Conservation (phyloP, 2,329 filamentous ascomycete species). For the Cercospora zeae-maydis region DNA sequence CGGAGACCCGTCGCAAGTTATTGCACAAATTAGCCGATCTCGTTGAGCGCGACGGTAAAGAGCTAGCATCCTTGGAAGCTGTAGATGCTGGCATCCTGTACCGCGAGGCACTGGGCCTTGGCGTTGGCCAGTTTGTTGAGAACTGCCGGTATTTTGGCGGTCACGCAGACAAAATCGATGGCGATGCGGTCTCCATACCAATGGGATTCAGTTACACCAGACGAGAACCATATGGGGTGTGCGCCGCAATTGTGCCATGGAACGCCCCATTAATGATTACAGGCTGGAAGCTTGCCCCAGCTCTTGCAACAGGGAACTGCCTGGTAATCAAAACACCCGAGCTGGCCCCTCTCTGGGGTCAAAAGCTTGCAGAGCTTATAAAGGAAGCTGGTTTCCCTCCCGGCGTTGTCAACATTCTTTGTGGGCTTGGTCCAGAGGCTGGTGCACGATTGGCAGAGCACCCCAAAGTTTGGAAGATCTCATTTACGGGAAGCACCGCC, state of each 20-base stretch:
- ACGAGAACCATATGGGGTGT: conserved; percentile 51
- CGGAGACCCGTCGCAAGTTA: neutral
- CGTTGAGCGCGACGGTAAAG: neutral
- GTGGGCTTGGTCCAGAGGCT: conserved; percentile 32
- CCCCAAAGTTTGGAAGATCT: conserved; percentile 32
- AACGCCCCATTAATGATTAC: conserved; percentile 49
- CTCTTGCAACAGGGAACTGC: conserved; percentile 57
- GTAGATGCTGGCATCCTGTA: neutral
- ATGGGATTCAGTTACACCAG: neutral
- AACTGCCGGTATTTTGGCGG: neutral
- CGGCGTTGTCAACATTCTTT: conserved; percentile 41
- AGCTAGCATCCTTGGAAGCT: neutral
- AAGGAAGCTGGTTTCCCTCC: conserved; percentile 42
- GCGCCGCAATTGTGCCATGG: conserved; percentile 58
- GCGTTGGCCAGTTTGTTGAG: neutral
- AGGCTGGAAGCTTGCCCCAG: conserved; percentile 54
- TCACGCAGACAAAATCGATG: neutral
- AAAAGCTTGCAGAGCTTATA: conserved; percentile 30
- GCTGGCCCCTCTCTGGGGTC: conserved; percentile 17
- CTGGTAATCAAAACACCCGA: conserved; percentile 56
- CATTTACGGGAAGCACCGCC: conserved; percentile 28
- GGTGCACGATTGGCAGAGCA: conserved; percentile 33
- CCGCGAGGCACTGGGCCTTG: neutral
- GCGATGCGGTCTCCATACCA: neutral
- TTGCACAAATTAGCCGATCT: neutral